Conservation (phyloP, 257 asterid species). For the Solanum chmielewskii region DNA sequence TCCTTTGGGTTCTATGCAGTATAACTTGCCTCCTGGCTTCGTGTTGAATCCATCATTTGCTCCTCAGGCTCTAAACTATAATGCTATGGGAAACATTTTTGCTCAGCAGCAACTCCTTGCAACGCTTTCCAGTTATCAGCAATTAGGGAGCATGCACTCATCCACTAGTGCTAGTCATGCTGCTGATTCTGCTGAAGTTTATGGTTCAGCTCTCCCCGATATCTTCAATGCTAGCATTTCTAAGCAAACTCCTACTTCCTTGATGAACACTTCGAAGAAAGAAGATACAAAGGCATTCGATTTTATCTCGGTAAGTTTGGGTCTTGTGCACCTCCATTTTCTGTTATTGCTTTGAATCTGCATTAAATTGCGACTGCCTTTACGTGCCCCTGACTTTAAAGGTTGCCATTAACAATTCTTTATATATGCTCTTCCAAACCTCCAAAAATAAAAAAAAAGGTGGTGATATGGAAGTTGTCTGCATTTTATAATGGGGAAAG, state of each 20-base stretch:
- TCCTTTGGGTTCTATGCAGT: conserved; percentile 54
- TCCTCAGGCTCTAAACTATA: conserved; percentile 50
- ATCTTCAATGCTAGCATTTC: conserved; percentile 65
- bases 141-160: conserved; percentile 51
- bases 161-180: conserved; percentile 19
- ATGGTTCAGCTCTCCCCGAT: conserved; percentile 63
- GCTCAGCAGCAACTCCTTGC: conserved; percentile 89
- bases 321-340: background rate
- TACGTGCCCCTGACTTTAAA: background rate
- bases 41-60: conserved; percentile 59
- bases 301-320: conserved; percentile 78
- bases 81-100: conserved; percentile 50
- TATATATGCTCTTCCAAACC: background rate
- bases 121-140: conserved; percentile 82
- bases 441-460: background rate
- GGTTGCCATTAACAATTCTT: background rate
- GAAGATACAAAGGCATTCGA: conserved; percentile 88
- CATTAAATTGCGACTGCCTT: background rate
- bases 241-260: conserved; percentile 64
- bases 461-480: background rate
- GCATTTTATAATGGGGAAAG: background rate
- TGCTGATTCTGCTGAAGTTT: conserved; percentile 38
- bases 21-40: conserved; percentile 55
- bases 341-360: background rate
- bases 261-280: conserved; percentile 64